Evolutionary conservation across 2,329 filamentous ascomycete species (phyloP).

Genomic region (Fusarium lyarnte): DNA sequence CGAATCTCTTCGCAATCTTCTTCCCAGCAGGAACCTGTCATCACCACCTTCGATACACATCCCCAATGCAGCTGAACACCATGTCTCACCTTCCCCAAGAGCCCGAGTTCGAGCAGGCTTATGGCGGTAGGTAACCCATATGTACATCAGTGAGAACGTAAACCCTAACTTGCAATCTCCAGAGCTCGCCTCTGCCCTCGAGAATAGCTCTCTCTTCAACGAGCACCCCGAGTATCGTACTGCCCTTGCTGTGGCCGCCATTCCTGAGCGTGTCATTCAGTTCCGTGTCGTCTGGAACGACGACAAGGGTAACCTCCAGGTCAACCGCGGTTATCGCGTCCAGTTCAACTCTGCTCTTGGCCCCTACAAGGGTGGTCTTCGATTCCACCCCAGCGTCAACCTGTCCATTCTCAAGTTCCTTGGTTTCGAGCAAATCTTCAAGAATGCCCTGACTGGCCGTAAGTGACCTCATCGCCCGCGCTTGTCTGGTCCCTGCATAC

Average conservation of each 20-base stretch:
- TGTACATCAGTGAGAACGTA: not conserved
- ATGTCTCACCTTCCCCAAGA: slow-evolving; percentile 89
- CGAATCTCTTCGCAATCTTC: slow-evolving; percentile 3
- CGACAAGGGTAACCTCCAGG: slow-evolving; percentile 86
- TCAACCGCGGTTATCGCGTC: slow-evolving; percentile 95
- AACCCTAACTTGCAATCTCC: slow-evolving; percentile 24
- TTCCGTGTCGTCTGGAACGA: slow-evolving; percentile 98
- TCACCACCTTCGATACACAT: slow-evolving; percentile 18
- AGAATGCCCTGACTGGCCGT: slow-evolving; percentile 97
- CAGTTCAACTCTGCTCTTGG: slow-evolving; percentile 99
- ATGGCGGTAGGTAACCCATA: slow-evolving; percentile 74
- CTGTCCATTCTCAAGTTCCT: slow-evolving; percentile 91
- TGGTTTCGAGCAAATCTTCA: slow-evolving; percentile 99
- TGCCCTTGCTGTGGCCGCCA: slow-evolving; percentile 85
- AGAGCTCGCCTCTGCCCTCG: slow-evolving; percentile 96
- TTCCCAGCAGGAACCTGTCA: slow-evolving; percentile 8
- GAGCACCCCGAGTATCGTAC: slow-evolving; percentile 95
- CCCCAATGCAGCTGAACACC: slow-evolving; percentile 44
- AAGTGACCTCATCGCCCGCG: slow-evolving; percentile 53
- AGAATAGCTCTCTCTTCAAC: slow-evolving; percentile 91
- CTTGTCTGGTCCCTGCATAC: slow-evolving; percentile 26
- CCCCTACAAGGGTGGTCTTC: slow-evolving; percentile 96
- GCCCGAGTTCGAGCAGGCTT: slow-evolving; percentile 99
- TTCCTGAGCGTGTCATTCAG: slow-evolving; percentile 95
- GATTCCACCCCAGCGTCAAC: slow-evolving; percentile 92